phyloP scores from a whole-genome alignment of 148 eudicot species.

The Drosera capensis region DNA sequence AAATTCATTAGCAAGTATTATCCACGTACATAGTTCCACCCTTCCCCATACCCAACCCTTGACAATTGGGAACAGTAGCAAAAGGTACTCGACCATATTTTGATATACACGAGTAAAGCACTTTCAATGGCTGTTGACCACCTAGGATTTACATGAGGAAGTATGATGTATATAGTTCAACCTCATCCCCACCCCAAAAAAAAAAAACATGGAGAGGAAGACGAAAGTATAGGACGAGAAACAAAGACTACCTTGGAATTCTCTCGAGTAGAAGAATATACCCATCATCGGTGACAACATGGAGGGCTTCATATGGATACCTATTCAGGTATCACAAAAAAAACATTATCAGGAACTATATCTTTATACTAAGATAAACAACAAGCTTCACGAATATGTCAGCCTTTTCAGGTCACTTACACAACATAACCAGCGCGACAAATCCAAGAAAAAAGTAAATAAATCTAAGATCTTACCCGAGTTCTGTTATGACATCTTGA shows the following conservation, averaged over 20 bases:
- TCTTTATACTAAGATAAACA: no score
- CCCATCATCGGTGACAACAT: conserved; percentile 81
- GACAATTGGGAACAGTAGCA: no score
- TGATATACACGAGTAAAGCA: no score
- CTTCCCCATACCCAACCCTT: background rate
- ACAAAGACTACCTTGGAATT: conserved; percentile 59
- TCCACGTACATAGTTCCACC: background rate
- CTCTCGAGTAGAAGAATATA: conserved; percentile 89
- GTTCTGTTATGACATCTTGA: conserved; percentile 91
- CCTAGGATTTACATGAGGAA: no score
- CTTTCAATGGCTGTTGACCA: no score
- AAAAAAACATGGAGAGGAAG: no score
- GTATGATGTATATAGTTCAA: no score
- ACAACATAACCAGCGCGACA: background rate
- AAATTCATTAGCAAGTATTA: conserved; percentile 1
- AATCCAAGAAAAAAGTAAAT: background rate
- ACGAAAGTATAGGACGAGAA: background rate
- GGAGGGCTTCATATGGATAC: conserved; percentile 97
- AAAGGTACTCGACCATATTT: no score
- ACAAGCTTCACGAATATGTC: no score
- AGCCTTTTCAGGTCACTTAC: background rate
- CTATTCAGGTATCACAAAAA: no score
- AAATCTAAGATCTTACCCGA: conserved; percentile 42
- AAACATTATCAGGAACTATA: background rate
- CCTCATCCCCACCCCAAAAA: no score